Conservation (phyloP, 2,329 filamentous ascomycete species). For the Aspergillus sclerotialis region DNA sequence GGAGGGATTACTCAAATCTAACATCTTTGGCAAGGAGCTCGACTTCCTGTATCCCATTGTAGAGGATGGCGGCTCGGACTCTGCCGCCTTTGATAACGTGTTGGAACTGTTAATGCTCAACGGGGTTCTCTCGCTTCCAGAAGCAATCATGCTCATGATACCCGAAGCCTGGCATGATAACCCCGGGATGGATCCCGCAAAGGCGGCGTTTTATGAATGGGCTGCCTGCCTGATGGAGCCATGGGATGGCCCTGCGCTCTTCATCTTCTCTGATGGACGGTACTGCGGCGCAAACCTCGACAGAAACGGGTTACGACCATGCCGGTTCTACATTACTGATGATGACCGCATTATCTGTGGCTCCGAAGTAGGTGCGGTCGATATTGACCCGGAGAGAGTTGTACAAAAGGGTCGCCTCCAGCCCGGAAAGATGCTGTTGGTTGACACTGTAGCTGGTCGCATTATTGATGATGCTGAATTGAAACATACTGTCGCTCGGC, state of each 20-base stretch:
- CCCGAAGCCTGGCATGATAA: constrained; percentile 98
- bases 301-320: constrained; percentile 89
- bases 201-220: constrained; percentile 98
- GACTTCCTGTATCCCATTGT: constrained; percentile 89
- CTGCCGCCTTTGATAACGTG: constrained; percentile 94
- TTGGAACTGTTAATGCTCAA: constrained; percentile 91
- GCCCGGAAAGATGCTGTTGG: constrained; percentile 91
- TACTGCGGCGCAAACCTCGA: constrained; percentile 97
- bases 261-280: constrained; percentile 92
- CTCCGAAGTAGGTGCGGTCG: constrained; percentile 90
- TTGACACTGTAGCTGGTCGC: constrained; percentile 82
- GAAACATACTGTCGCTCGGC: constrained; percentile 78
- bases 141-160: constrained; percentile 98
- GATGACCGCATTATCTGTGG: constrained; percentile 97
- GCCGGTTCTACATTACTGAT: constrained; percentile 93
- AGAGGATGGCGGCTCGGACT: constrained; percentile 93
- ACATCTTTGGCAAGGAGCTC: constrained; percentile 86
- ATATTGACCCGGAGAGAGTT: constrained; percentile 80
- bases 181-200: constrained; percentile 81
- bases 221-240: constrained; percentile 98
- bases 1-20: constrained; percentile 89
- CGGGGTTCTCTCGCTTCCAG: constrained; percentile 86
- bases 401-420: constrained; percentile 90
- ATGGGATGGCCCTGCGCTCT: constrained; percentile 93
- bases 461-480: constrained; percentile 93